Evolutionary conservation across 225 moss, liverwort and hornwort species (phyloP).

Genomic region (Thuidium tamariscinum): DNA sequence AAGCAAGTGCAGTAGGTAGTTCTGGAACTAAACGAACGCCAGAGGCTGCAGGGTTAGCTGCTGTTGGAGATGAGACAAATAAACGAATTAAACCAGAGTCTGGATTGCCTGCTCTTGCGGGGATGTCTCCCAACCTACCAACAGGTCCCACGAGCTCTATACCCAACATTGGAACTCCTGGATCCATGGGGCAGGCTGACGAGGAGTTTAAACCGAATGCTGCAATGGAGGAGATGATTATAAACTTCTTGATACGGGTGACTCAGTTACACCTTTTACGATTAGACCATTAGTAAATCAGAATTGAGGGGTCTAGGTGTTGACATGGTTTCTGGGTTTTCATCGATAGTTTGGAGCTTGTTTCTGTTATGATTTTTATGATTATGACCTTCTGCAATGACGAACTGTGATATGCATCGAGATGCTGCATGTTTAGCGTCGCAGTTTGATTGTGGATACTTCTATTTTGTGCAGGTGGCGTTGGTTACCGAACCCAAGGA

Average conservation of each 20-base stretch:
- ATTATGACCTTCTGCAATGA: background rate
- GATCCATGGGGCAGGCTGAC: constrained; percentile 84
- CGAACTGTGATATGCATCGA: background rate
- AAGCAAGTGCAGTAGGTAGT: constrained; percentile 15
- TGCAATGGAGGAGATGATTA: constrained; percentile 99
- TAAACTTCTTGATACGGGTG: constrained; percentile 92
- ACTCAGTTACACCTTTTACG: background rate
- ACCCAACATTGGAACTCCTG: constrained; percentile 93
- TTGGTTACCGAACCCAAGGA: constrained; percentile 95
- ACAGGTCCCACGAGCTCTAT: constrained; percentile 53
- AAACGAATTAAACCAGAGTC: constrained; percentile 80
- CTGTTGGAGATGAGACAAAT: constrained; percentile 53
- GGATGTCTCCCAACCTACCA: constrained; percentile 83
- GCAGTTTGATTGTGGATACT: background rate
- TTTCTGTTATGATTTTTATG: background rate
- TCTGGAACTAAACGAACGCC: constrained; percentile 56
- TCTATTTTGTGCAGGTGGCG: constrained; percentile 58
- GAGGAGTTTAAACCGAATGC: constrained; percentile 99
- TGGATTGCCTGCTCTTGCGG: constrained; percentile 61
- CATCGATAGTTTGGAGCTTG: background rate
- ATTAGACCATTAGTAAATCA: background rate
- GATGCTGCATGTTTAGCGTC: background rate
- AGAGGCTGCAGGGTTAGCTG: constrained; percentile 44
- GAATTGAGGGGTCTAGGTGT: background rate
- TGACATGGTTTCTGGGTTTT: background rate